Evolutionary conservation across 306 rosid species (phyloP).

Genomic region (Nissolia schottii): DNA sequence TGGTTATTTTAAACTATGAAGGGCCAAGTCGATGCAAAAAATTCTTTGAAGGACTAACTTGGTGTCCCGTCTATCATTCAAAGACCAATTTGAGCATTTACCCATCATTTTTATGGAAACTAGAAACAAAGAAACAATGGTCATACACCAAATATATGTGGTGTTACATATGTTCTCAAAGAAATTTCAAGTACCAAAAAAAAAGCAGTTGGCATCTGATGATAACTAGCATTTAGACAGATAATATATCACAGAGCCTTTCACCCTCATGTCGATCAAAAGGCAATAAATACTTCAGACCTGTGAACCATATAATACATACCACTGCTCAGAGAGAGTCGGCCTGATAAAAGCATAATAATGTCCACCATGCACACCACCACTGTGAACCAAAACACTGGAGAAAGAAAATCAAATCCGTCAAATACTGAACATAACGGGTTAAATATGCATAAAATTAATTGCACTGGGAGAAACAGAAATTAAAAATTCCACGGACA

Average conservation of each 20-base stretch:
- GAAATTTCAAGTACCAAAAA: conserved; percentile 19
- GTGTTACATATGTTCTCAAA: background rate
- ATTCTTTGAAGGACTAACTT: too few relatives aligned
- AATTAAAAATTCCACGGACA: background rate
- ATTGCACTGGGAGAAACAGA: conserved; percentile 1
- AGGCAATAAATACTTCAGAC: conserved; percentile 3
- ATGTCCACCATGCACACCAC: conserved; percentile 99
- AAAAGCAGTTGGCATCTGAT: background rate
- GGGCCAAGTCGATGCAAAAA: too few relatives aligned
- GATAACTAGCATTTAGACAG: background rate
- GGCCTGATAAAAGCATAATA: conserved; percentile 98
- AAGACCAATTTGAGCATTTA: too few relatives aligned
- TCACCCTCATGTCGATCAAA: conserved; percentile 3
- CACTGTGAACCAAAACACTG: conserved; percentile 99
- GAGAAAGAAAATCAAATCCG: conserved; percentile 9
- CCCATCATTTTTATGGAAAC: too few relatives aligned
- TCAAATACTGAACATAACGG: conserved; percentile 16
- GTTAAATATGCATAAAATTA: background rate
- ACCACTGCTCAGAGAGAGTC: conserved; percentile 93
- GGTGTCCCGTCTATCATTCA: too few relatives aligned
- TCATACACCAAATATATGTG: background rate
- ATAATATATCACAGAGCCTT: background rate
- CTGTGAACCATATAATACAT: conserved; percentile 10
- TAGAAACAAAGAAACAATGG: background rate
- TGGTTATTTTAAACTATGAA: background rate